A percentile compares a stretch with the other conserved stretches of the same genome.
phyloP scores from a whole-genome alignment of 2,329 filamentous ascomycete species.

The Claviceps sp. region DNA sequence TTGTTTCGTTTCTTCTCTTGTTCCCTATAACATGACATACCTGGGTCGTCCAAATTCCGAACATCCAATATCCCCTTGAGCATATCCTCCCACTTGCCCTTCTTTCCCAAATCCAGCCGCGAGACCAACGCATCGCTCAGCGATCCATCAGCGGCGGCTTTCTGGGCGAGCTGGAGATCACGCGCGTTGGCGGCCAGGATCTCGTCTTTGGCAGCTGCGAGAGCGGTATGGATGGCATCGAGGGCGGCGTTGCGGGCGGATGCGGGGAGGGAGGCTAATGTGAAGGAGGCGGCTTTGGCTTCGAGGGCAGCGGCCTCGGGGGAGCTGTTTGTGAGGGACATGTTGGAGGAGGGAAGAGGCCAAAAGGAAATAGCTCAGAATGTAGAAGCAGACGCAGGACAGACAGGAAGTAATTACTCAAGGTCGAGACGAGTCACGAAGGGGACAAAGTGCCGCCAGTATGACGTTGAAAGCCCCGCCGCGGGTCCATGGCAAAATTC shows the following conservation, averaged over 20 bases:
- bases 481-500: too few relatives aligned
- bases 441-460: too few relatives aligned
- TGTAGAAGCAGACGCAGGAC: neutral
- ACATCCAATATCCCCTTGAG: constrained; percentile 89
- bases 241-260: constrained; percentile 73
- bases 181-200: constrained; percentile 79
- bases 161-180: constrained; percentile 63
- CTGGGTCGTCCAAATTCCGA: constrained; percentile 67
- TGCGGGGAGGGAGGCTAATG: constrained; percentile 65
- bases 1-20: too few relatives aligned
- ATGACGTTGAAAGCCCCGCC: too few relatives aligned
- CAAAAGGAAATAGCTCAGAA: neutral
- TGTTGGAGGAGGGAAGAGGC: constrained; percentile 20
- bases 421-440: too few relatives aligned
- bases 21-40: constrained; percentile 33
- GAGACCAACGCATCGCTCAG: constrained; percentile 76
- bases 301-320: constrained; percentile 63
- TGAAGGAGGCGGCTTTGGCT: constrained; percentile 70
- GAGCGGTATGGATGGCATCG: constrained; percentile 67
- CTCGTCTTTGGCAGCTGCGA: constrained; percentile 52
- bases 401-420: too few relatives aligned
- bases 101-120: constrained; percentile 70
- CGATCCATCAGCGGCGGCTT: constrained; percentile 60
- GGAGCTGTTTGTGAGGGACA: constrained; percentile 83
- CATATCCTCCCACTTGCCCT: constrained; percentile 97